Conservation (phyloP, 2,329 filamentous ascomycete genomes). For the Pseudopyricularia cyperi region DNA sequence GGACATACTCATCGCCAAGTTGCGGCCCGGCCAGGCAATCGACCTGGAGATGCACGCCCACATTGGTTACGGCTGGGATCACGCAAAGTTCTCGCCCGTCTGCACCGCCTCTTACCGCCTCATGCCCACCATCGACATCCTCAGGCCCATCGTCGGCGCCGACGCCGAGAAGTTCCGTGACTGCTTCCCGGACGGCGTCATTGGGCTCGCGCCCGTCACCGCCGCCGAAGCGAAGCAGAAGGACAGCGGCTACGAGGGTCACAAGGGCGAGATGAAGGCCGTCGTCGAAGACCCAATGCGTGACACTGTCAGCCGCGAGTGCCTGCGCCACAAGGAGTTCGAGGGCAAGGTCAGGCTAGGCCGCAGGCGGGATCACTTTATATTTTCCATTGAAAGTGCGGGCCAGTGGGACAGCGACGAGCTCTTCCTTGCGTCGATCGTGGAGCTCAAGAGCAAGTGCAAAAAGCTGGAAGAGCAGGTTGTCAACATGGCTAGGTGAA, state of each 20-base stretch:
- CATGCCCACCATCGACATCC: slow-evolving; percentile 76
- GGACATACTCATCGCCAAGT: slow-evolving; percentile 86
- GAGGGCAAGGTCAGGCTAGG: slow-evolving; percentile 91
- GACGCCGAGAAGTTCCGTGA: slow-evolving; percentile 81
- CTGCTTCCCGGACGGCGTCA: slow-evolving; percentile 85
- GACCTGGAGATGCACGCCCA: slow-evolving; percentile 83
- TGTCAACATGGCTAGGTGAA: slow-evolving; percentile 44
- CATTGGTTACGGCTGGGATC: slow-evolving; percentile 86
- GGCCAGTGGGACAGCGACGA: slow-evolving; percentile 92
- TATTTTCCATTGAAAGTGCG: slow-evolving; percentile 88
- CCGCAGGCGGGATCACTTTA: slow-evolving; percentile 86
- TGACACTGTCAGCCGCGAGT: slow-evolving; percentile 91
- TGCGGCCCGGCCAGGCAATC: slow-evolving; percentile 82
- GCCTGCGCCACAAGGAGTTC: slow-evolving; percentile 83
- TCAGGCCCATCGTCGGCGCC: slow-evolving; percentile 66
- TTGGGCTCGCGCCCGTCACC: slow-evolving; percentile 63
- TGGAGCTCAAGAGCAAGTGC: slow-evolving; percentile 76
- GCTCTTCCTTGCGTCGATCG: slow-evolving; percentile 81
- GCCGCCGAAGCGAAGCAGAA: slow-evolving; percentile 45
- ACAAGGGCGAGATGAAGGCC: slow-evolving; percentile 71
- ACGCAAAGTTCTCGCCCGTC: slow-evolving; percentile 94
- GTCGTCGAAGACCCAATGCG: slow-evolving; percentile 81
- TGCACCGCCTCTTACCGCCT: slow-evolving; percentile 89
- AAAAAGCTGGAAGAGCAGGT: slow-evolving; percentile 59
- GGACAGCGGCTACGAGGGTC: slow-evolving; percentile 58